These are phyloP conservation scores for Cryptosporidium tyzzeri DNA, from an alignment of 169 alveolate species.

Conservation along the genomic window DNA sequence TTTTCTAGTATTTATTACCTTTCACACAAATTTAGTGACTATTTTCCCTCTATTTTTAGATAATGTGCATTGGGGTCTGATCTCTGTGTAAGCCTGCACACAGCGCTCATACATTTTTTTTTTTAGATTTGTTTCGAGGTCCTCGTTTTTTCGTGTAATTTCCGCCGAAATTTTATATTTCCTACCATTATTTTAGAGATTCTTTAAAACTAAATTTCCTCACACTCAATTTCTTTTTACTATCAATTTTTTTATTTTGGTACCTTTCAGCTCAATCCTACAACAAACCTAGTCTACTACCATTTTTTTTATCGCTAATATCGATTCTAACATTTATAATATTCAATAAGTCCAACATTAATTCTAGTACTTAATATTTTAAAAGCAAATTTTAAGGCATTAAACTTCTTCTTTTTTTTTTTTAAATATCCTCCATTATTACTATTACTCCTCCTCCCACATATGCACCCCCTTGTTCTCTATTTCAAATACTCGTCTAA, in stretches of 20 bases:
- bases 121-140: constrained; percentile 3
- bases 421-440: not conserved
- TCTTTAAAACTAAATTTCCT: too few relatives aligned
- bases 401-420: not conserved
- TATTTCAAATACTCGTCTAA: not conserved
- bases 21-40: constrained; percentile 17
- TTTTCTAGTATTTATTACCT: not conserved
- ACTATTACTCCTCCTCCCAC: not conserved
- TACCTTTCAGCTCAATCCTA: not conserved
- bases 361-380: not conserved
- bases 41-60: constrained; percentile 20
- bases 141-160: constrained; percentile 6
- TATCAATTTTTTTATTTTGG: too few relatives aligned
- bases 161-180: not conserved
- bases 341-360: not conserved
- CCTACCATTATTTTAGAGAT: not conserved
- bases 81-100: constrained; percentile 52
- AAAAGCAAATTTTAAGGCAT: not conserved
- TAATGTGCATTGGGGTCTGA: constrained; percentile 51
- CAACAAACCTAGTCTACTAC: not conserved
- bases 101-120: constrained; percentile 37
- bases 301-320: too few relatives aligned
- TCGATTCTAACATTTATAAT: not conserved
- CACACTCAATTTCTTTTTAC: too few relatives aligned
- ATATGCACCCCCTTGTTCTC: not conserved